Evolutionary conservation across 164 flowering plant genomes (phyloP).

Genomic region (Saururus chinensis): DNA sequence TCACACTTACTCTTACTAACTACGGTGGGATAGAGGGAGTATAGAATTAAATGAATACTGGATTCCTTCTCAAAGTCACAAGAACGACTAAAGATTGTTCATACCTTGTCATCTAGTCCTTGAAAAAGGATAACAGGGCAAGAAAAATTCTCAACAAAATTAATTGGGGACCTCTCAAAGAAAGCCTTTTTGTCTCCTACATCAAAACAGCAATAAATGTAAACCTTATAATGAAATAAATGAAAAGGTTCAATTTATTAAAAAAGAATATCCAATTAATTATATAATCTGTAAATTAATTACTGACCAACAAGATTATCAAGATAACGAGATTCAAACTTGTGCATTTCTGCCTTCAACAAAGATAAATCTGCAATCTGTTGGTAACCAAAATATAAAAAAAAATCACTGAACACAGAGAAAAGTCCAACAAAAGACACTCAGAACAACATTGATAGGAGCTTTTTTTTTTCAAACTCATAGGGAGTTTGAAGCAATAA

Average conservation of each 20-base stretch:
- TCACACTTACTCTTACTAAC: no score
- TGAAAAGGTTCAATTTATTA: not conserved
- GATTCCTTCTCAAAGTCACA: not conserved
- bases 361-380: conserved; percentile 76
- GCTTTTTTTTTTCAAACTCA: no score
- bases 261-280: not conserved
- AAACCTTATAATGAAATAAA: not conserved
- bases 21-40: no score
- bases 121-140: conserved; percentile 93
- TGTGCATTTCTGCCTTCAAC: conserved; percentile 67
- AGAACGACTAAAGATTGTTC: not conserved
- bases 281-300: not conserved
- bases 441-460: not conserved
- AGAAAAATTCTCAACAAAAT: conserved; percentile 74
- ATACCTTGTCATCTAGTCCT: conserved; percentile 95
- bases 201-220: not conserved
- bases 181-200: conserved; percentile 60
- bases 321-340: conserved; percentile 80
- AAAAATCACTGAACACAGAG: not conserved
- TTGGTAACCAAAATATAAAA: not conserved
- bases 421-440: not conserved
- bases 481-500: no score
- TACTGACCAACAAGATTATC: conserved; percentile 76
- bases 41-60: no score
- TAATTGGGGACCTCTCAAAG: conserved; percentile 83